A percentile compares a stretch with the other conserved stretches of the same genome.
Conservation (phyloP, 2,329 filamentous ascomycete genomes). For the Parascedosporium putredinis region DNA sequence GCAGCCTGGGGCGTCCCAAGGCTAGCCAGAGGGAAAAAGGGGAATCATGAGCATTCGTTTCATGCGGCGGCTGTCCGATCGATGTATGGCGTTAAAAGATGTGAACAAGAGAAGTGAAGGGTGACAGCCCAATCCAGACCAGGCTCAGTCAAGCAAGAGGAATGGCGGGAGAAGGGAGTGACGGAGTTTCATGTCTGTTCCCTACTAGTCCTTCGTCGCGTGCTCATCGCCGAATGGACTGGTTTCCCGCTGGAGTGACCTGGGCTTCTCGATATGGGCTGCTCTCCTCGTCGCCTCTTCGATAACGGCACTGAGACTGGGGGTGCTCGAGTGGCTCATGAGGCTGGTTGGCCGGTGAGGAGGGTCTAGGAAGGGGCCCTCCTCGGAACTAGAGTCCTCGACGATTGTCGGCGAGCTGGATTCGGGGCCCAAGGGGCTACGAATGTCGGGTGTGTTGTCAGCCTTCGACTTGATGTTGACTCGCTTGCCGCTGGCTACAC, state of each 20-base stretch:
- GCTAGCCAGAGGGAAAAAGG: not conserved
- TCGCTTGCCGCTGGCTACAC: constrained; percentile 42
- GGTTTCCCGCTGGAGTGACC: constrained; percentile 21
- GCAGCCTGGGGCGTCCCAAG: too few species aligned
- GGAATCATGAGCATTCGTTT: not conserved
- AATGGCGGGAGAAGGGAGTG: not conserved
- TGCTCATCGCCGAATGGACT: constrained; percentile 51
- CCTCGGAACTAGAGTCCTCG: constrained; percentile 33
- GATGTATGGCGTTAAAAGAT: not conserved
- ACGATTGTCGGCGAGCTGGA: constrained; percentile 31
- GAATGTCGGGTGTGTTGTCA: constrained; percentile 12
- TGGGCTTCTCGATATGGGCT: constrained; percentile 20
- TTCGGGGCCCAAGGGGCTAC: constrained; percentile 20
- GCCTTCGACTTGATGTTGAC: constrained; percentile 11
- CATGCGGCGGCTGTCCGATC: not conserved
- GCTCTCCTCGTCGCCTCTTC: constrained; percentile 38
- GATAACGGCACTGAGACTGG: constrained; percentile 43
- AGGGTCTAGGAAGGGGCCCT: constrained; percentile 51
- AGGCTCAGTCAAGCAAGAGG: not conserved
- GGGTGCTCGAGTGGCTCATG: constrained; percentile 22
- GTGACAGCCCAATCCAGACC: not conserved
- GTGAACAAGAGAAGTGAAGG: constrained; percentile 2
- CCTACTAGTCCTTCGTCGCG: constrained; percentile 39
- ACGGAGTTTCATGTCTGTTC: not conserved
- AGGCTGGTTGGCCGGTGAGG: constrained; percentile 23